Conservation (phyloP, 2,329 filamentous ascomycete genomes). For the Fusarium redolens region DNA sequence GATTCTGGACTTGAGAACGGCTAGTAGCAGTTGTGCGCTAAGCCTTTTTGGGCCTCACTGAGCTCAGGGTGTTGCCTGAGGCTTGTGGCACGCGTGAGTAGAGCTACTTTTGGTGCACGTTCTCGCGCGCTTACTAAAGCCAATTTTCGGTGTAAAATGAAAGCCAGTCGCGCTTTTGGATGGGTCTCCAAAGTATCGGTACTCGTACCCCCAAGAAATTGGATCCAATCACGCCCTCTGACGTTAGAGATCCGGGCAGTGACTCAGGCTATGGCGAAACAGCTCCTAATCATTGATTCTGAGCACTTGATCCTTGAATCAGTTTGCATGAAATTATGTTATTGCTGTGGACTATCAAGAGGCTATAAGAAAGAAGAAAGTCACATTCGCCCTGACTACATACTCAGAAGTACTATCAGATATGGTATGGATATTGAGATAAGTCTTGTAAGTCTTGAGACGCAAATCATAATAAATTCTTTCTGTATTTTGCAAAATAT, state of each 20-base stretch:
- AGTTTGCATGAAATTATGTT: conserved; percentile 17
- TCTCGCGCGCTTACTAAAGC: conserved; percentile 43
- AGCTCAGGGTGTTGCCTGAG: conserved; percentile 42
- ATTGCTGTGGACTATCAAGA: background rate
- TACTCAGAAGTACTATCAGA: background rate
- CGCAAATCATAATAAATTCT: background rate
- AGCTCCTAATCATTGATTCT: conserved; percentile 34
- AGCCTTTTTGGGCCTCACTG: conserved; percentile 30
- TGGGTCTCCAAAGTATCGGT: conserved; percentile 26
- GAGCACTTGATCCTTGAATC: conserved; percentile 12
- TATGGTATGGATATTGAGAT: background rate
- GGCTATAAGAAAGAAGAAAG: background rate
- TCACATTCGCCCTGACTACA: background rate
- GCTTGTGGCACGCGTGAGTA: conserved; percentile 22
- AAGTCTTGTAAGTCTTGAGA: background rate
- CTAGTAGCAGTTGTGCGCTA: conserved; percentile 46
- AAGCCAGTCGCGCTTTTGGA: conserved; percentile 11
- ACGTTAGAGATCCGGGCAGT: conserved; percentile 35
- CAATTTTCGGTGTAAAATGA: background rate
- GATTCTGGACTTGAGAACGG: conserved; percentile 58
- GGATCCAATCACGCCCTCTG: conserved; percentile 24
- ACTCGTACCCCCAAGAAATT: conserved; percentile 19
- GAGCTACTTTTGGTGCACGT: conserved; percentile 25
- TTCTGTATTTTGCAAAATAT: background rate
- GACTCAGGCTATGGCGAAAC: conserved; percentile 38